Evolutionary conservation across 257 asterid genomes (phyloP), one percentile per base, ranked within the genome.

Genomic region (Fraxinus excelsior): DNA sequence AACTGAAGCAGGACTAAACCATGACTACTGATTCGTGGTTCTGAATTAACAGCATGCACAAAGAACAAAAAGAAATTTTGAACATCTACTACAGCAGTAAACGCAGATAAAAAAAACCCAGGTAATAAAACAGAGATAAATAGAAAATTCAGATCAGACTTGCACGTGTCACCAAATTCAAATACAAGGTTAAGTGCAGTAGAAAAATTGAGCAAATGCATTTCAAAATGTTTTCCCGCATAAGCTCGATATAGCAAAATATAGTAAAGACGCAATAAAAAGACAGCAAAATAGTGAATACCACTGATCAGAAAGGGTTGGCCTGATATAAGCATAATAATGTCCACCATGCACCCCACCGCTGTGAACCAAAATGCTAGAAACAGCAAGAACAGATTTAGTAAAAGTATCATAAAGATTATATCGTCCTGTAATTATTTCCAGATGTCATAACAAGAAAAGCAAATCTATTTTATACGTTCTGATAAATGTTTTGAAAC

Each of bases 271-370:
- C 68, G 7, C 68, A 73, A 73, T 51, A 18, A 64, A 26, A 3
- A 7, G 51, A 35, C 6, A 32, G 35, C 19, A 58, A 35, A 25
- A 66, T 29, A 29, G 75, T 18, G 75, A 86, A 70, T 80, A 87
- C 91, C 92, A 88, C 70, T 88, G 87, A 84, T 85, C 88, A 76
- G 88, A 84, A 74, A 86, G 90, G 34, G 87, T 88, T 60, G 92
- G 92, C 80, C 90, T 83, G 80, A 88, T 86, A 73, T 82, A 88
- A 69, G 87, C 92, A 79, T 84, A 88, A 79, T 88, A 88, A 76
- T 88, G 92, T 44, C 92, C 92, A 82, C 92, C 90, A 79, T 88
- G 88, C 75, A 88, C 91, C 53, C 91, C 89, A 40, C 91, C 91
- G 73, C 89, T 32, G 35, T 32, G 35, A 32, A 32, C 35, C 35